These are phyloP conservation scores for Berberis thunbergii DNA, from an alignment of 164 flowering plant genomes.

Conservation along the genomic window DNA sequence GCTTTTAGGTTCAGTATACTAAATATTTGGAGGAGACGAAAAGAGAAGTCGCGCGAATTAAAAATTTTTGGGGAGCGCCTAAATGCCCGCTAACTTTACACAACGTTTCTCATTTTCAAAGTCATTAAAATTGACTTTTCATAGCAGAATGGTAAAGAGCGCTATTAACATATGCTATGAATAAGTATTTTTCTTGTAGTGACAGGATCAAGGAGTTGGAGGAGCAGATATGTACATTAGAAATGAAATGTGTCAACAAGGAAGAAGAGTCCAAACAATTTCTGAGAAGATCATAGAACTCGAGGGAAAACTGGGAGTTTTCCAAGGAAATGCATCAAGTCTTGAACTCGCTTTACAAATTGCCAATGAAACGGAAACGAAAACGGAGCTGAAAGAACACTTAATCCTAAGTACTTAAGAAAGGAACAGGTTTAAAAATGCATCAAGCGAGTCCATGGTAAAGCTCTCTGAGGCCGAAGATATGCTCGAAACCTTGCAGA, in stretches of 20 bases:
- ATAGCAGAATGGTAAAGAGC: too few species aligned
- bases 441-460: slow-evolving; percentile 22
- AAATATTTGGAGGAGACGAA: too few species aligned
- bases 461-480: slow-evolving; percentile 62
- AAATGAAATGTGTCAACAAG: slow-evolving; percentile 40
- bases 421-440: slow-evolving; percentile 44
- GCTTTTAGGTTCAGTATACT: too few species aligned
- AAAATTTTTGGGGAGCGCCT: too few species aligned
- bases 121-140: too few species aligned
- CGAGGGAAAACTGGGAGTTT: slow-evolving; percentile 45
- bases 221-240: slow-evolving; percentile 47
- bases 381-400: slow-evolving; percentile 37
- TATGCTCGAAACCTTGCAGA: slow-evolving; percentile 35
- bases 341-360: slow-evolving; percentile 52
- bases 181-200: too few species aligned
- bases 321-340: slow-evolving; percentile 37
- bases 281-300: slow-evolving; percentile 47
- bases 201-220: slow-evolving; percentile 73
- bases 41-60: too few species aligned
- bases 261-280: slow-evolving; percentile 45
- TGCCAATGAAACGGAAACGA: slow-evolving; percentile 49
- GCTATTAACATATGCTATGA: too few species aligned
- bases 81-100: too few species aligned
- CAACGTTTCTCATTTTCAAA: too few species aligned
- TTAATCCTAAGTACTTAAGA: slow-evolving; percentile 42